phyloP scores from a whole-genome alignment of 2,329 filamentous ascomycete species.

The Ophiostoma triangulosporum region DNA sequence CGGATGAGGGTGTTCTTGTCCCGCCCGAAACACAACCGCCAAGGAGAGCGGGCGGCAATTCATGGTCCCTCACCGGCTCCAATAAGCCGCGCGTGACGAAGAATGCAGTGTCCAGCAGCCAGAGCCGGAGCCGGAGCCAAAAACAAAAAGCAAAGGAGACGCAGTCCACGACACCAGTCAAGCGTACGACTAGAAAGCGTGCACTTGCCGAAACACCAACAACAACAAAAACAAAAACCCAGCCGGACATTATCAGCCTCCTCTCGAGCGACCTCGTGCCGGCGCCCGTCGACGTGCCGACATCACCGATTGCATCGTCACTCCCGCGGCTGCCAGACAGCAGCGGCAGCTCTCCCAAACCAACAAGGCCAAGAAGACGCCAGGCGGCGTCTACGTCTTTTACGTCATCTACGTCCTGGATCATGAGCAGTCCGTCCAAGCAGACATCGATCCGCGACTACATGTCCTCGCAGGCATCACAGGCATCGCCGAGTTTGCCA shows the following conservation, averaged over 20 bases:
- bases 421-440: background rate
- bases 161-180: background rate
- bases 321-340: background rate
- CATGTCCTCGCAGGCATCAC: background rate
- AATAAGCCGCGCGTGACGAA: conserved; percentile 7
- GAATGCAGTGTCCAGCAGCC: background rate
- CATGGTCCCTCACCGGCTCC: conserved; percentile 7
- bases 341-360: background rate
- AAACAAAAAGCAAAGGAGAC: background rate
- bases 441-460: conserved; percentile 11
- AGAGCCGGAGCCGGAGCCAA: too few species aligned
- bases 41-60: conserved; percentile 1
- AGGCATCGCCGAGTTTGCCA: background rate
- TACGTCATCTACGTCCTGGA: background rate
- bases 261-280: conserved; percentile 5
- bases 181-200: background rate
- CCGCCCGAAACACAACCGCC: background rate
- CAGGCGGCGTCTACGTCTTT: background rate
- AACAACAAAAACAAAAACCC: background rate
- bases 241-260: background rate
- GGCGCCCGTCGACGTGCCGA: background rate
- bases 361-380: background rate
- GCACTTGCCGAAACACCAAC: background rate
- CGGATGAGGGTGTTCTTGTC: background rate
- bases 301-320: background rate